Base-by-base conservation (phyloP, 805 yeast species). In the Saccharomycopsis vini region DNA sequence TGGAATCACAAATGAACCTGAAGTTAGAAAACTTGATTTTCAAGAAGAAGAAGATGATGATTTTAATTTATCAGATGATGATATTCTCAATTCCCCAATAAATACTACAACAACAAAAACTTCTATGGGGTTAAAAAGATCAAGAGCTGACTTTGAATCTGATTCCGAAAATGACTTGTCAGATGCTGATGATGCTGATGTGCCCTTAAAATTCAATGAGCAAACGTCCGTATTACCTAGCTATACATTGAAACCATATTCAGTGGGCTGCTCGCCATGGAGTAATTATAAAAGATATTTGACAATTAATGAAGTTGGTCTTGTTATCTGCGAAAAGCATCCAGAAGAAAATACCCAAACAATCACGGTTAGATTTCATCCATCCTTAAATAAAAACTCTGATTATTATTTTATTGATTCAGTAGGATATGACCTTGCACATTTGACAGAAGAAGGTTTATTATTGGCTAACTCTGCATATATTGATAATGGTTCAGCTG, bases 261-360 rank as follows among this genome's bases (percentile, higher is more conserved):
- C 95, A 3, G 83, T 86, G 1, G 97, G 97, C 1, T 75, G 82
- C 5, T 90, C 97, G 0, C 95, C 95, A 0, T 88, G 89, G 81
- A 61, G 62, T 26, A 63, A 65, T 41, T 74, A 77, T 42, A 73
- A 90, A 60, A 69, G 95, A 43, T 89, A 87, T 54, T 62, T 90
- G 33, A 77, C 87, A 18, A 85, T 89, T 71, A 85, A 85, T 53
- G 68, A 81, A 7, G 64, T 78, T 23, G 98, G 97, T 0, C 84
- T 85, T 57, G 81, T 79, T 0, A 83, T 94, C 20, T 24, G 38
- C 20, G 52, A 49, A 33, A 36, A 31, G 76, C 69, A 87, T 0
- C 92, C 85, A 10, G 71, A 73, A 49, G 78, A 72, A 19, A 67
- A 66, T 22, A 65, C 63, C 2, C 73, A 77, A 52, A 78, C 89